Conservation (phyloP, 441 rosid genomes). For the Manihot esculenta region DNA sequence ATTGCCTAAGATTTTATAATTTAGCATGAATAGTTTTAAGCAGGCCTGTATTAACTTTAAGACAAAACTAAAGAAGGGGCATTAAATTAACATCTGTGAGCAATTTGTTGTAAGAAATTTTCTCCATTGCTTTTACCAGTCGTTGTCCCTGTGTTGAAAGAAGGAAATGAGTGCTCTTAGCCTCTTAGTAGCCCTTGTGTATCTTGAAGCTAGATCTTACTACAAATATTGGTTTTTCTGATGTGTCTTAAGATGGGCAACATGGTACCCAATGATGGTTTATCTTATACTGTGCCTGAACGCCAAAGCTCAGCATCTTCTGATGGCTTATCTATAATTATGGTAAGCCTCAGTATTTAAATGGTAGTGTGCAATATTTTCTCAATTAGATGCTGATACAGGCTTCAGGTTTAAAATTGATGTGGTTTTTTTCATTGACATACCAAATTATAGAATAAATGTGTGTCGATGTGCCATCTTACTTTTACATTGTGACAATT, state of each 20-base stretch:
- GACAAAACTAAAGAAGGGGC: not conserved
- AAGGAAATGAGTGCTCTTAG: not conserved
- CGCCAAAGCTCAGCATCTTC: not conserved
- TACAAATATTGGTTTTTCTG: not conserved
- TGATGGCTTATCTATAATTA: not conserved
- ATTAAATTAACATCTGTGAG: not conserved
- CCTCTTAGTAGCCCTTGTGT: not conserved
- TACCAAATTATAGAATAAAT: slow-evolving; percentile 4
- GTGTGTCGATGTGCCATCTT: not conserved
- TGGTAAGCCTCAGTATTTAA: not conserved
- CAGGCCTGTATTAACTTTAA: not conserved
- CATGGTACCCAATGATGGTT: not conserved
- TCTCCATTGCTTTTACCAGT: not conserved
- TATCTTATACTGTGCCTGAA: not conserved
- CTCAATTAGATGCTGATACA: not conserved
- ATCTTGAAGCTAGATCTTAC: slow-evolving; percentile 4
- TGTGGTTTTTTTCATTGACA: not conserved
- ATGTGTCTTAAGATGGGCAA: not conserved
- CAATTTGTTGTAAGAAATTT: not conserved
- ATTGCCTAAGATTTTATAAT: not conserved
- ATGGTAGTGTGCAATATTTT: not conserved
- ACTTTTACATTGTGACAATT: not conserved
- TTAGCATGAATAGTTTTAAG: not conserved
- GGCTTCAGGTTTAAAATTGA: not conserved
- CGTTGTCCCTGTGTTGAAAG: not conserved